These are phyloP conservation scores for Ploettnerulaceae sp. DNA, from an alignment of 2,329 filamentous ascomycete species.

Conservation along the genomic window DNA sequence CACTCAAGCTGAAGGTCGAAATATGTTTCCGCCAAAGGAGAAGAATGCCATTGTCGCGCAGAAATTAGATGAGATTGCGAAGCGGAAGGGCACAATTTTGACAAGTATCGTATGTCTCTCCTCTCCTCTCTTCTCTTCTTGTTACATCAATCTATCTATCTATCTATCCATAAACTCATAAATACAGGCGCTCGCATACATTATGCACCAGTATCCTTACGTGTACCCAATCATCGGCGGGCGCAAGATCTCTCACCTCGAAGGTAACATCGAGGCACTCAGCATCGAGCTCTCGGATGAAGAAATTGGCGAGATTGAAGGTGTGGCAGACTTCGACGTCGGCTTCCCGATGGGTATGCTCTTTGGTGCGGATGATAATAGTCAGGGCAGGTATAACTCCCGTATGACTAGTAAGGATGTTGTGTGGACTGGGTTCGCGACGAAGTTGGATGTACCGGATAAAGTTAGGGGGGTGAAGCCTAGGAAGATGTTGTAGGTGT, in stretches of 20 bases:
- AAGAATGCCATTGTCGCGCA: conserved; percentile 27
- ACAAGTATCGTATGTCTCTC: background rate
- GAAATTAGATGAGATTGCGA: conserved; percentile 34
- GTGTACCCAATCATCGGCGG: conserved; percentile 55
- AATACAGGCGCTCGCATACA: conserved; percentile 52
- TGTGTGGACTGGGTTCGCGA: background rate
- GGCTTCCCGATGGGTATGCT: conserved; percentile 7
- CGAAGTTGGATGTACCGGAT: background rate
- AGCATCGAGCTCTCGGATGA: conserved; percentile 44
- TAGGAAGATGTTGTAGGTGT: background rate
- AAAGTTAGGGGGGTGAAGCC: background rate
- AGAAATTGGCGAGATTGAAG: conserved; percentile 51
- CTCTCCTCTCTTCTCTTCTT: background rate
- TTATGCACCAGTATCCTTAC: conserved; percentile 50
- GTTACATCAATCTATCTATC: too few species aligned
- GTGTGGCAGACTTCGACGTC: conserved; percentile 9
- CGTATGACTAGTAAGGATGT: conserved; percentile 1
- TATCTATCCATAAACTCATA: too few species aligned
- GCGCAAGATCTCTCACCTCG: conserved; percentile 51
- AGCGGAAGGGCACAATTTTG: conserved; percentile 29
- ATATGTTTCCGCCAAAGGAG: background rate
- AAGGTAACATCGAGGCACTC: conserved; percentile 51
- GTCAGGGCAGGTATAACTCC: background rate
- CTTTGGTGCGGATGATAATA: background rate
- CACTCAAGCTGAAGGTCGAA: background rate